Conservation (phyloP, 768 basidiomycete species). For the Fibroporia radiculosa region DNA sequence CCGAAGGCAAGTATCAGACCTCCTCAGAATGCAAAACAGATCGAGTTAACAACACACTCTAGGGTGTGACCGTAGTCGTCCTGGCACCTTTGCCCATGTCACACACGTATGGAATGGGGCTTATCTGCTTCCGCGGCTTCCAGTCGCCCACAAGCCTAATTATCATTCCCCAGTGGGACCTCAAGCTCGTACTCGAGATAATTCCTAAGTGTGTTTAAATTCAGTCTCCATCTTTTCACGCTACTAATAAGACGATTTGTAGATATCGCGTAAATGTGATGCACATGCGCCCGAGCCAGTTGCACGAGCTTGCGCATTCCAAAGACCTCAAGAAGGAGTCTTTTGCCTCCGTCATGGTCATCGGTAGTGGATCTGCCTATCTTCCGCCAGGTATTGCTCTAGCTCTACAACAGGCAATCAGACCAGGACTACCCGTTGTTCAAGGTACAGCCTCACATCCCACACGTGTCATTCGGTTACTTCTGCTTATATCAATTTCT, state of each 20-base stretch:
- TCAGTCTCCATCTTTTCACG: neutral
- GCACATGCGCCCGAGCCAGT: constrained; percentile 49
- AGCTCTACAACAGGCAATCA: constrained; percentile 23
- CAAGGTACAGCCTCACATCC: constrained; percentile 36
- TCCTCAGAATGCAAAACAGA: neutral
- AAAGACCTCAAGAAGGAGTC: constrained; percentile 38
- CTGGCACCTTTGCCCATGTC: constrained; percentile 62
- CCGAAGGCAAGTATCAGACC: neutral
- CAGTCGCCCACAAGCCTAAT: constrained; percentile 39
- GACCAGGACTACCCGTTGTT: neutral
- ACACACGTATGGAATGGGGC: constrained; percentile 55
- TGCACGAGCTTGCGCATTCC: constrained; percentile 58
- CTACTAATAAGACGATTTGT: neutral
- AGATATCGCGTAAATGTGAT: constrained; percentile 51
- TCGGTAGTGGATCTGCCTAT: constrained; percentile 58
- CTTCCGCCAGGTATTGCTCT: constrained; percentile 49
- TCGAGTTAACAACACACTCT: neutral
- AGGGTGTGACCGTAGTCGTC: constrained; percentile 24
- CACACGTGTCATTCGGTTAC: neutral
- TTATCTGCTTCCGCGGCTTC: constrained; percentile 40
- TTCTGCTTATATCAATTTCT: neutral
- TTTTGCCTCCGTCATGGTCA: constrained; percentile 37
- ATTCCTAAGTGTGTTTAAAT: constrained; percentile 48
- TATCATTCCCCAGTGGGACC: constrained; percentile 52
- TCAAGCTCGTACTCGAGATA: constrained; percentile 37